These are phyloP conservation scores for Podila epigama DNA, from an alignment of 192 early-diverging fungal genomes.

Conservation along the genomic window DNA sequence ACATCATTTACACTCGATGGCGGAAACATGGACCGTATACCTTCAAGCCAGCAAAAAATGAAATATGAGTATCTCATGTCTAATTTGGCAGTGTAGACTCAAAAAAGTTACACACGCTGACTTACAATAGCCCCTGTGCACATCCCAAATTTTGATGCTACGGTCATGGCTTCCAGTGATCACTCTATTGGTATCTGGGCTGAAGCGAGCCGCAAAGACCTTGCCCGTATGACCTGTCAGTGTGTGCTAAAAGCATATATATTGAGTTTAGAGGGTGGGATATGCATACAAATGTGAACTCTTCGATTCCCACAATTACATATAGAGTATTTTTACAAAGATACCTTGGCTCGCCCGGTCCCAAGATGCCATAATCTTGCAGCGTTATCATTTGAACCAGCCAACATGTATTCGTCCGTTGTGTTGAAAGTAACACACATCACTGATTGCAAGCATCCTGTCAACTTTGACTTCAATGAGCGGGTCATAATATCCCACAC, in stretches of 20 bases:
- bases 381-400: conserved; percentile 90
- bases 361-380: conserved; percentile 87
- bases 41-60: conserved; percentile 27
- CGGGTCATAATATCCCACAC: conserved; percentile 81
- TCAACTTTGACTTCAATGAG: conserved; percentile 64
- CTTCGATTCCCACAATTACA: neutral
- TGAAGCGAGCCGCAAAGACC: conserved; percentile 90
- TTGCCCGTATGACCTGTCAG: conserved; percentile 95
- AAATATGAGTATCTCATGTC: neutral
- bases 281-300: neutral
- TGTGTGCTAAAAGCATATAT: conserved; percentile 71
- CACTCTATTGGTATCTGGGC: conserved; percentile 75
- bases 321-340: neutral
- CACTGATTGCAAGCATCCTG: conserved; percentile 85
- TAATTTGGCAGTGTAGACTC: neutral
- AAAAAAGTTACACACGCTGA: neutral
- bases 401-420: conserved; percentile 74
- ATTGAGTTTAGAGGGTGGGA: neutral
- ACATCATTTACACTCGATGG: conserved; percentile 96
- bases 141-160: conserved; percentile 96
- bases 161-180: conserved; percentile 95
- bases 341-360: conserved; percentile 77
- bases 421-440: conserved; percentile 83
- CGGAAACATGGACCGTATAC: conserved; percentile 87
- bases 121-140: conserved; percentile 87